Evolutionary conservation across 106 monocot genomes (phyloP), one percentile per base, ranked within the genome.

Genomic region (Apostasia ramifera): DNA sequence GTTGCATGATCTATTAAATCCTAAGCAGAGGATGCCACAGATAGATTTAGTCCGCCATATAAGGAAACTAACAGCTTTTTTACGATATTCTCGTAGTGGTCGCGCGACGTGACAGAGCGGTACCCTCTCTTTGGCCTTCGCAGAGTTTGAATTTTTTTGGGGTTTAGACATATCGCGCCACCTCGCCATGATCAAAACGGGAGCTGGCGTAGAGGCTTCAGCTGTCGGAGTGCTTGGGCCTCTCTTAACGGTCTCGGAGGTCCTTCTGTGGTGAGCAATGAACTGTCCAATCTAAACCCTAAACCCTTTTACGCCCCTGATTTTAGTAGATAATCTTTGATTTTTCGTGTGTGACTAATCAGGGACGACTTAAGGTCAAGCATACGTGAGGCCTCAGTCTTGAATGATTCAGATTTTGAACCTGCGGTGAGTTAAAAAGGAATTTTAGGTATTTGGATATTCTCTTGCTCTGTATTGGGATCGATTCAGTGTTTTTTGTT

Each of bases 211-310:
- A 38, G 71, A 71, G 70, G 51, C 54, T 6, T 49, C 68, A 1
- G 63, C 71, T 2, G 73, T 80, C 53, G 58, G 8, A 65, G 66
- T 60, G 38, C 73, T 64, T 1, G 77, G 66, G 43, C 66, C 58
- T 76, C 76, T 66, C 44, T 73, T 80, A 69, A 77, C 59, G 66
- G 57, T 80, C 43, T 80, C 84, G n/a, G 76, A 80, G 66, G 76
- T 77, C 8, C 63, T 67, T 49, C 44, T 84, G 47, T 77, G 84
- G 84, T 80, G 72, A 69, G 75, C 3, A 3, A 41, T 6, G 51
- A 6, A 54, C 15, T 53, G 5, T 12, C 53, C 13, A 14, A 5
- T 55, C 1, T 37, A 49, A n/a, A 59, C 44, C 26, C 4, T 44
- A 26, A 10, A 53, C 40, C 13, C 15, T 62, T 49, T 71, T 60